phyloP scores from a whole-genome alignment of 345 rosid species.

The Populus euphratica region DNA sequence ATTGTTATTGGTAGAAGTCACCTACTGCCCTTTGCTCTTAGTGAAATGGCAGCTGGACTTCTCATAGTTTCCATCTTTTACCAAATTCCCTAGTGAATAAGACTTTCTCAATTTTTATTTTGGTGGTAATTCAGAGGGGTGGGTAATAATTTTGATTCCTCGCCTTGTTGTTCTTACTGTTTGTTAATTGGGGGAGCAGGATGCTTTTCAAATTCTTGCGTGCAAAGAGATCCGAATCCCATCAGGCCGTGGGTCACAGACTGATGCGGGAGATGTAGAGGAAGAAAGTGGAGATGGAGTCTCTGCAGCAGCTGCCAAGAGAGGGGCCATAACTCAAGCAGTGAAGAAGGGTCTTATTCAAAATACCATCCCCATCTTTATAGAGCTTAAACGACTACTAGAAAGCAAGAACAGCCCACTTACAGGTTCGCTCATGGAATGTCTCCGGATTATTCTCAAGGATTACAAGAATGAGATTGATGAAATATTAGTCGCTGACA shows the following conservation, averaged over 20 bases:
- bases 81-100: background rate
- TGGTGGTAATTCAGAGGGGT: too few relatives aligned
- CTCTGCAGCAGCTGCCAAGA: conserved; percentile 58
- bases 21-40: background rate
- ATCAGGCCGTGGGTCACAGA: conserved; percentile 45
- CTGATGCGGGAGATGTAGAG: conserved; percentile 48
- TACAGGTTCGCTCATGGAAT: conserved; percentile 88
- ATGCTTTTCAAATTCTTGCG: conserved; percentile 75
- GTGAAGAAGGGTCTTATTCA: conserved; percentile 84
- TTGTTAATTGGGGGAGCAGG: conserved; percentile 41
- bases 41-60: background rate
- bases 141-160: too few relatives aligned
- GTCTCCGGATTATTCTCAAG: conserved; percentile 77
- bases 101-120: too few relatives aligned
- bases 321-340: conserved; percentile 84
- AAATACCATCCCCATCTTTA: conserved; percentile 91
- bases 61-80: background rate
- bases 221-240: conserved; percentile 84
- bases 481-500: conserved; percentile 85
- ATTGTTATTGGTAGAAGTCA: background rate
- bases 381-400: conserved; percentile 80
- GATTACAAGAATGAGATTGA: conserved; percentile 94
- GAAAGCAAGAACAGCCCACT: conserved; percentile 93
- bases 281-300: conserved; percentile 51
- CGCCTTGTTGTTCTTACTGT: background rate